Evolutionary conservation across 192 early-diverging fungal species (phyloP), one percentile per base, ranked within the genome.

Genomic region (Diversispora epigaea): DNA sequence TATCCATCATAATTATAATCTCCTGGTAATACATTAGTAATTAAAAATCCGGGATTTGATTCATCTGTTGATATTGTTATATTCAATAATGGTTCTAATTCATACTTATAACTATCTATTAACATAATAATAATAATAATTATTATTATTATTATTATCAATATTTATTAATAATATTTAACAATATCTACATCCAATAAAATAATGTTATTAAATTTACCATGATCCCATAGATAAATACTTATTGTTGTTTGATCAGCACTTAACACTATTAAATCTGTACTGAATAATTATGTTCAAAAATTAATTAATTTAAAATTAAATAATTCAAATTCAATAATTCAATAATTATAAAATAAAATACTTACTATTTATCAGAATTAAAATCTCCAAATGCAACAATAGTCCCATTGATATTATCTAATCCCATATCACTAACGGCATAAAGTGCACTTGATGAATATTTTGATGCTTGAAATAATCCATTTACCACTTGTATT

Each of bases 1-100:
- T 89, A 83, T 6, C 95, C 96, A 79, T 98, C 96, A 77, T 92
- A 90, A 75, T 96, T 91, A 64, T 88, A 98, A 77, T 98, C 96
- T 50, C 91, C 93, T 3, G 93, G 89, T 14, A 96, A 82, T 25
- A 94, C 86, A 73, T 93, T 94, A 66, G 86, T 90, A 50, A 91
- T 89, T 4, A 86, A 74, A 52, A 87, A 77, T 4, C 79, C 78
- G 25, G 25, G 25, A 39, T 68, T 70, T 10, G 75, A 70, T 1
- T 77, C 45, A 49, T 81, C 81, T 25, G 55, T 19, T 3, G 22
- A 60, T 60, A 60, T 60, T 60, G 21, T 60, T 39, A 77, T 40
- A 54, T 50, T 3, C 40, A 46, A 17, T 17, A 15, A 8, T 9
- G 39, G 43, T 15, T 47, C 44, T 41, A 19, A 9, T 6, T 15